phyloP scores from a whole-genome alignment of 75 land plant genomes.

The Chamaecyparis obtusa region DNA sequence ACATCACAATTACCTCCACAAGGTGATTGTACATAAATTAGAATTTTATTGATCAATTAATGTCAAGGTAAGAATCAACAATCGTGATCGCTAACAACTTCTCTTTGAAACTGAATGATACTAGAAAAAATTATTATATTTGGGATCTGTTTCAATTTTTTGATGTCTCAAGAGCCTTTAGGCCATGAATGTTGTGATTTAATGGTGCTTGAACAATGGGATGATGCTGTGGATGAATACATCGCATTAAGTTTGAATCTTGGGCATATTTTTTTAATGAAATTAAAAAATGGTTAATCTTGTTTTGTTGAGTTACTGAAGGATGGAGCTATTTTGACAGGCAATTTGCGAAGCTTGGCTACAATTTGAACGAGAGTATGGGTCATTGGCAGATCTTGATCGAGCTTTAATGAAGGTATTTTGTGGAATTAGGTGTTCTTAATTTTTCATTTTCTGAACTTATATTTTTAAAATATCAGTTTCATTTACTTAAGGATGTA shows the following conservation, averaged over 20 bases:
- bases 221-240: background rate
- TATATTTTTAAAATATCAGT: too few species aligned
- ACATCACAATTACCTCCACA: too few species aligned
- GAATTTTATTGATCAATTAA: too few species aligned
- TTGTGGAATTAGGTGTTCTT: background rate
- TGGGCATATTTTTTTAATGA: background rate
- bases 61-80: too few species aligned
- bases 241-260: background rate
- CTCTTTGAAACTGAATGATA: background rate
- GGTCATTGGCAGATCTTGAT: conserved; percentile 47
- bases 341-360: conserved; percentile 42
- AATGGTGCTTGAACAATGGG: background rate
- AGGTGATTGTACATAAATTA: too few species aligned
- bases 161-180: background rate
- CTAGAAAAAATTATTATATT: background rate
- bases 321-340: conserved; percentile 9
- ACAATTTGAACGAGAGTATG: conserved; percentile 51
- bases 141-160: background rate
- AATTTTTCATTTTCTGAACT: background rate
- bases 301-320: background rate
- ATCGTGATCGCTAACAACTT: too few species aligned
- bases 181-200: background rate
- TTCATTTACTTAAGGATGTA: background rate
- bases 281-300: background rate
- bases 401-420: conserved; percentile 39